Evolutionary conservation across 345 rosid genomes (phyloP).

Genomic region (Angophora floribunda): DNA sequence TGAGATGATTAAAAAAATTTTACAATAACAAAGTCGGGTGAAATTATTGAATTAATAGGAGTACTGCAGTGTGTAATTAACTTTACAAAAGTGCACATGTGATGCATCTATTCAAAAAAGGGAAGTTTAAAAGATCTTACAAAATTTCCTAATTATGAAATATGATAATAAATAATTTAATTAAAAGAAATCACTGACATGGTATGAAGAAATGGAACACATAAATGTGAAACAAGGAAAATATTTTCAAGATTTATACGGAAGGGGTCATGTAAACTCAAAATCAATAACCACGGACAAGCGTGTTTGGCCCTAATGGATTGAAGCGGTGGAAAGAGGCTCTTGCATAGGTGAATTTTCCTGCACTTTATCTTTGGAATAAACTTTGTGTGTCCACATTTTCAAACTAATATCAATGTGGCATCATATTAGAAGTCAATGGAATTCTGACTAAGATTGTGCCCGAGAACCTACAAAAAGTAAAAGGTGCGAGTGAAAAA

Average conservation of each 20-base stretch:
- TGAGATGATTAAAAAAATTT: rapidly evolving
- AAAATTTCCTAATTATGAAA: neutral
- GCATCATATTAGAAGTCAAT: neutral
- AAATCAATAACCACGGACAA: neutral
- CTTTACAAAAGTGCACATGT: neutral
- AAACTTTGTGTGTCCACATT: neutral
- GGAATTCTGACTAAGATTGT: neutral
- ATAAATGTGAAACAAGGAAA: neutral
- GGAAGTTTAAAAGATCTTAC: neutral
- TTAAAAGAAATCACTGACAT: neutral
- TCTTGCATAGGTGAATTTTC: neutral
- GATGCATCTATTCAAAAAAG: neutral
- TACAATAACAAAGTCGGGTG: neutral
- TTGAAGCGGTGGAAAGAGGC: neutral
- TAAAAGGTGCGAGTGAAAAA: rapidly evolving
- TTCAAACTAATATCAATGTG: neutral
- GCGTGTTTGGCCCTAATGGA: neutral
- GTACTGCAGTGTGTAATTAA: neutral
- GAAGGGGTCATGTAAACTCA: neutral
- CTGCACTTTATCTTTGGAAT: neutral
- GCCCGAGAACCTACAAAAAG: neutral
- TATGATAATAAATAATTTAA: neutral
- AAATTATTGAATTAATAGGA: neutral
- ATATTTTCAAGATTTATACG: neutral
- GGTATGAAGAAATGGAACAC: neutral